These are phyloP conservation scores for Penicillium bialowiezense DNA, from an alignment of 495 filamentous ascomycete genomes.

Conservation along the genomic window DNA sequence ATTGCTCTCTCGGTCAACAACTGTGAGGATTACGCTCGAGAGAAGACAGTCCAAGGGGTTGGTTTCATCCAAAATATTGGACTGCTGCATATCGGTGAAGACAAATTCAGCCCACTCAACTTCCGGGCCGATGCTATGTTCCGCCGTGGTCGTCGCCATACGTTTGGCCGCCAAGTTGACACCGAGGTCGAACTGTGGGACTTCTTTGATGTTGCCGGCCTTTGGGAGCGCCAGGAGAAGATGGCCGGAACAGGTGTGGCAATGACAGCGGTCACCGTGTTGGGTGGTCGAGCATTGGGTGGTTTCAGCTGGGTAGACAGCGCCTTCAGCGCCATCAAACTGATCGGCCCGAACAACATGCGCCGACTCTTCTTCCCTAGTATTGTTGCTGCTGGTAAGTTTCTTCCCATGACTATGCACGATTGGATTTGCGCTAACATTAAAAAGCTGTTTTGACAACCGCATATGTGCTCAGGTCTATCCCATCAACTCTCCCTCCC, in stretches of 20 bases:
- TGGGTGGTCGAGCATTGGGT: slow-evolving; percentile 77
- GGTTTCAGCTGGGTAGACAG: slow-evolving; percentile 88
- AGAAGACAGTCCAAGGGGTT: slow-evolving; percentile 77
- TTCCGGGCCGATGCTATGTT: slow-evolving; percentile 95
- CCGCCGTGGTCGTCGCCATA: slow-evolving; percentile 67
- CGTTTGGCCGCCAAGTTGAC: slow-evolving; percentile 77
- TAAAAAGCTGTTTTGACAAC: slow-evolving; percentile 63
- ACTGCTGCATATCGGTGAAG: slow-evolving; percentile 76
- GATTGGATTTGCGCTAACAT: slow-evolving; percentile 45
- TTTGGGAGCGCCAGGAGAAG: slow-evolving; percentile 92
- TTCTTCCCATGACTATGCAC: not conserved
- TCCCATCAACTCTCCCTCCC: slow-evolving; percentile 82
- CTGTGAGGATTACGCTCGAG: slow-evolving; percentile 83
- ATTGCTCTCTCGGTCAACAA: slow-evolving; percentile 71
- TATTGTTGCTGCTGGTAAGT: slow-evolving; percentile 72
- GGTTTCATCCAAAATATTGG: slow-evolving; percentile 84
- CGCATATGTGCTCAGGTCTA: slow-evolving; percentile 77
- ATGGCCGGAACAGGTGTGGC: slow-evolving; percentile 89
- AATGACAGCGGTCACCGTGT: slow-evolving; percentile 82
- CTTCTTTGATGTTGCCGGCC: slow-evolving; percentile 80
- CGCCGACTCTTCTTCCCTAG: slow-evolving; percentile 79
- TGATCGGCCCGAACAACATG: slow-evolving; percentile 82
- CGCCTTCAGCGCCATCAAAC: slow-evolving; percentile 69
- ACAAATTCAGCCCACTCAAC: slow-evolving; percentile 76
- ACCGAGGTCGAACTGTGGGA: slow-evolving; percentile 85